Evolutionary conservation across 148 eudicot species (phyloP), one percentile per base, ranked within the genome.

Genomic region (Simmondsia chinensis): DNA sequence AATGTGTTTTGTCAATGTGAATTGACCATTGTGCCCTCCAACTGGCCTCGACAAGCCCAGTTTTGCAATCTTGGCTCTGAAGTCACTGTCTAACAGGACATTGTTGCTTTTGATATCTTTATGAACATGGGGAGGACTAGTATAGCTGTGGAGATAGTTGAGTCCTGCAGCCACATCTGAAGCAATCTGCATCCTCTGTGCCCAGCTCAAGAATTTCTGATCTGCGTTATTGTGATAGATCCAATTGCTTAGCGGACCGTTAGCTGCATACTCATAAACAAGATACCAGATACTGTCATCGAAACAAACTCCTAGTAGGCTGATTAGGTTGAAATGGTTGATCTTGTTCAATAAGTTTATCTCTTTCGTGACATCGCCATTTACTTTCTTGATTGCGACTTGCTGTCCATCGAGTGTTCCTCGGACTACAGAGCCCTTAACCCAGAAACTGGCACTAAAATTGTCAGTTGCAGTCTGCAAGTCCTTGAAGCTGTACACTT

Each of bases 21-120:
- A 69, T 4, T 49, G 56, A 21, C 61, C 73, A 30, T 57, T 60
- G 27, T 65, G 59, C 20, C 59, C 77, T 9, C 18, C 48, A 3
- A 75, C 52, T 7, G 79, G 54, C 48, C 69, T 71, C 6, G 94
- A 70, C 1, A 66, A 63, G 24, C 76, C 71, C 29, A 87, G 79
- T 21, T 82, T 74, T 9, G 85, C 65, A 29, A 82, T 74, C 65
- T 82, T 87, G n/a, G 84, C 88, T 32, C 85, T 64, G 44, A 82
- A 58, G 11, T 70, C 65, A 6, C 50, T 44, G 12, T 52, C 63
- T 2, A 79, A 74, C 21, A 82, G 65, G 30, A 87, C 58, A 39
- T 77, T 80, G 61, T 65, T 48, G 39, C 75, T 71, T 18, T 49
- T 74, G 18, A 87, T 61, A 43, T 76, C 72, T 66, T 82, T 87